These are phyloP conservation scores for Debaryomyces coudertii DNA, from an alignment of 1,139 yeast species.

Conservation along the genomic window DNA sequence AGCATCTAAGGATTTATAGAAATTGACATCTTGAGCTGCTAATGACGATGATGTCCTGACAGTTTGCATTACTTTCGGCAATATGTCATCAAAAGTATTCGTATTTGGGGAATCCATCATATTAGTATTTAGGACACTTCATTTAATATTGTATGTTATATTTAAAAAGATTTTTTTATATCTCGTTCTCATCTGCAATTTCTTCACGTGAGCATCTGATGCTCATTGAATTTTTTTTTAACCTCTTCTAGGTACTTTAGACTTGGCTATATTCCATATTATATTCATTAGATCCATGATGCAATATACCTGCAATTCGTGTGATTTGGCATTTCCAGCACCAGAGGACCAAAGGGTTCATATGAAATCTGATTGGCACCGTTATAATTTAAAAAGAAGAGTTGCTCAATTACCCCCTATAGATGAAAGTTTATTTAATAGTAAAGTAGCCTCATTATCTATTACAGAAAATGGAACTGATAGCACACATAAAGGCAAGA, in stretches of 20 bases:
- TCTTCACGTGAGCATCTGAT: slow-evolving; percentile 4
- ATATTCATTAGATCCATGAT: slow-evolving; percentile 12
- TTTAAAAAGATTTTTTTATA: slow-evolving; percentile 6
- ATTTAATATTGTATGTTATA: no score
- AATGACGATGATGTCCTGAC: slow-evolving; percentile 74
- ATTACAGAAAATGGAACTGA: slow-evolving; percentile 21
- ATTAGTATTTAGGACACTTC: slow-evolving; percentile 4
- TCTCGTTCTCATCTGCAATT: background rate
- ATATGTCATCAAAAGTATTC: slow-evolving; percentile 26
- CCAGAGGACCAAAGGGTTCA: slow-evolving; percentile 48
- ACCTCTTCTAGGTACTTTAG: background rate
- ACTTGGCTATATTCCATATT: background rate
- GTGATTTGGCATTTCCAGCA: slow-evolving; percentile 43
- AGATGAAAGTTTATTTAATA: slow-evolving; percentile 49
- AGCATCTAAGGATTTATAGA: slow-evolving; percentile 69
- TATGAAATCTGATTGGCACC: slow-evolving; percentile 77
- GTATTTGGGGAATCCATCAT: slow-evolving; percentile 10
- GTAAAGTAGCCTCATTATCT: slow-evolving; percentile 45
- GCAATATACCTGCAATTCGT: slow-evolving; percentile 49
- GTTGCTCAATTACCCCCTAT: slow-evolving; percentile 62
- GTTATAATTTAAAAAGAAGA: slow-evolving; percentile 62
- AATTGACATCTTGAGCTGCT: slow-evolving; percentile 79
- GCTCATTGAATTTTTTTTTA: slow-evolving; percentile 7
- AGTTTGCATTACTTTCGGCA: slow-evolving; percentile 53
- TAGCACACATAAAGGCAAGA: slow-evolving; percentile 14